These are phyloP conservation scores for Podospora pseudopauciseta DNA, from an alignment of 495 filamentous ascomycete species.

Conservation along the genomic window DNA sequence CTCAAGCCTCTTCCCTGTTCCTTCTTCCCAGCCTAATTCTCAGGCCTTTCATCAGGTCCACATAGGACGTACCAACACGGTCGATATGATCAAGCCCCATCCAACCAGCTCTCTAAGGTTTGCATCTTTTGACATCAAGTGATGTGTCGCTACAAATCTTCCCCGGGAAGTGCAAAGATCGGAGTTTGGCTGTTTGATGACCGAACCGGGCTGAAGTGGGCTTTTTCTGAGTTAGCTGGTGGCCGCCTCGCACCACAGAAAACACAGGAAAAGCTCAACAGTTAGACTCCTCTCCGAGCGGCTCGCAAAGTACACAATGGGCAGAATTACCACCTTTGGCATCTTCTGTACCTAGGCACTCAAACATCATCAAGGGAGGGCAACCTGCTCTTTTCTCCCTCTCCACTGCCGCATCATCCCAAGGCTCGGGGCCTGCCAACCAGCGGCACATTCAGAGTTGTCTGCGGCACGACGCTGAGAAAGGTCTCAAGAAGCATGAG, in stretches of 20 bases:
- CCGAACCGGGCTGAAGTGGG: too few species aligned
- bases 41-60: not conserved
- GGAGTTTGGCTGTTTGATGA: not conserved
- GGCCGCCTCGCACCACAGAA: too few species aligned
- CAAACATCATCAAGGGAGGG: not conserved
- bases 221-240: too few species aligned
- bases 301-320: not conserved
- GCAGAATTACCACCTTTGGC: not conserved
- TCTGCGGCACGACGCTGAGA: not conserved
- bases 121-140: not conserved
- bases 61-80: not conserved
- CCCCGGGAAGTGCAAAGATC: not conserved
- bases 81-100: not conserved
- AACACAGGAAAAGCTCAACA: not conserved
- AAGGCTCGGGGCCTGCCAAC: not conserved
- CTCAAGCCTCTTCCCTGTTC: conserved; percentile 1
- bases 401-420: not conserved
- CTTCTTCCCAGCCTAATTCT: not conserved
- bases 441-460: not conserved
- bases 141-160: not conserved
- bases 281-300: not conserved
- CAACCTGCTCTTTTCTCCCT: not conserved
- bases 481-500: not conserved
- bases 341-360: not conserved
- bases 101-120: not conserved